These are phyloP conservation scores for Liriodendron chinense DNA, from an alignment of 164 flowering plant genomes.

Conservation along the genomic window DNA sequence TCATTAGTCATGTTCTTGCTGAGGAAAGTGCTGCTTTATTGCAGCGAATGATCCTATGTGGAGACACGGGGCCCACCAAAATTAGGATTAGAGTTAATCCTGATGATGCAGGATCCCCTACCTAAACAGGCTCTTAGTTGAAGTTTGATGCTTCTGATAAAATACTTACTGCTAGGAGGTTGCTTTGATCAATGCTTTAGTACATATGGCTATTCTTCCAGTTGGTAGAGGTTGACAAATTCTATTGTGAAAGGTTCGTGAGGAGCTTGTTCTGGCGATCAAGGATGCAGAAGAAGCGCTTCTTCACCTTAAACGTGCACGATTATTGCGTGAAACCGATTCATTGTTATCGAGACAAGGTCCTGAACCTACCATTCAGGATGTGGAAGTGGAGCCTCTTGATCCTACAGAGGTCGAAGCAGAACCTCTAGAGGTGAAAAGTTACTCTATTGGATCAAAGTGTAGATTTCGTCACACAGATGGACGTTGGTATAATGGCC, in stretches of 20 bases:
- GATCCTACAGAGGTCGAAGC: slow-evolving; percentile 40
- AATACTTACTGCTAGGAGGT: not conserved
- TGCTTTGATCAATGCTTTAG: not conserved
- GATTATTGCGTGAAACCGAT: slow-evolving; percentile 71
- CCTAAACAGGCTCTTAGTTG: not conserved
- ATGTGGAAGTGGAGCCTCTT: slow-evolving; percentile 52
- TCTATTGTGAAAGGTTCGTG: slow-evolving; percentile 53
- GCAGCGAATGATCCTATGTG: no score
- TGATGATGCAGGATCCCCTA: not conserved
- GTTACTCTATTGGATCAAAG: slow-evolving; percentile 62
- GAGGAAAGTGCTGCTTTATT: no score
- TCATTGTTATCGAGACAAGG: slow-evolving; percentile 20
- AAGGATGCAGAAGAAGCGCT: slow-evolving; percentile 87
- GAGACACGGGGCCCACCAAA: no score
- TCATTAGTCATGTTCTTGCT: no score
- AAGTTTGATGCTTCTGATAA: slow-evolving; percentile 1
- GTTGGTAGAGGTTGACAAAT: slow-evolving; percentile 14
- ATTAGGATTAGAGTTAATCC: no score
- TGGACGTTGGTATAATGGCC: slow-evolving; percentile 92
- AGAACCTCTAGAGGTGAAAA: slow-evolving; percentile 47
- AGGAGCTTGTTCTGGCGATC: slow-evolving; percentile 77
- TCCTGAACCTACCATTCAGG: slow-evolving; percentile 19
- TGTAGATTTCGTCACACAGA: slow-evolving; percentile 86
- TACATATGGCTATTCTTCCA: slow-evolving; percentile 2
- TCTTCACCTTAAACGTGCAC: slow-evolving; percentile 69